These are phyloP conservation scores for Penicillium cinerascens DNA, from an alignment of 495 filamentous ascomycete species.

Conservation along the genomic window DNA sequence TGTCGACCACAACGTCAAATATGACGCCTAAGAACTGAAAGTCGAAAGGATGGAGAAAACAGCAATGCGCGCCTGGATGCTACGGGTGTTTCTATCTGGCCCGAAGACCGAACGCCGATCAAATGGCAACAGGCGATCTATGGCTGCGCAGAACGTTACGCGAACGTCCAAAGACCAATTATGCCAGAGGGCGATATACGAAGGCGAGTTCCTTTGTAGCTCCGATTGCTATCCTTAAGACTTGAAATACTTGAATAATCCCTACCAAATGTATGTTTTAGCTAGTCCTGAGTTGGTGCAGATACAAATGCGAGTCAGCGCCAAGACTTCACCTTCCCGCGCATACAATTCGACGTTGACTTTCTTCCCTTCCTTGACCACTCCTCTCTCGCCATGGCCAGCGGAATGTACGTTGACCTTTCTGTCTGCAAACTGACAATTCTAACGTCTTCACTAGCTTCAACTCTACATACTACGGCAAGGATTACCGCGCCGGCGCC, in stretches of 20 bases:
- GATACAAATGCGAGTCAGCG: constrained; percentile 1
- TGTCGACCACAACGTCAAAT: background rate
- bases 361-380: constrained; percentile 4
- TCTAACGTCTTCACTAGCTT: constrained; percentile 46
- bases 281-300: background rate
- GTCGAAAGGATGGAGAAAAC: background rate
- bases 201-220: background rate
- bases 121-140: background rate
- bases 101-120: background rate
- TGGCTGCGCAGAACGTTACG: background rate
- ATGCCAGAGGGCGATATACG: background rate
- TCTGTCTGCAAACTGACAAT: background rate
- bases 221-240: background rate
- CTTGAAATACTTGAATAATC: background rate
- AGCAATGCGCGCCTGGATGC: background rate
- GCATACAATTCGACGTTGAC: constrained; percentile 9
- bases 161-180: background rate
- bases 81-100: background rate
- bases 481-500: constrained; percentile 70
- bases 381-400: constrained; percentile 29
- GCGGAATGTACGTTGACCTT: constrained; percentile 40
- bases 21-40: background rate
- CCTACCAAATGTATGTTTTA: background rate
- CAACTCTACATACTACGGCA: constrained; percentile 88
- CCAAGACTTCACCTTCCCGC: constrained; percentile 23